Conservation (phyloP, 2,329 filamentous ascomycete genomes). For the Aspergillus glaucus region DNA sequence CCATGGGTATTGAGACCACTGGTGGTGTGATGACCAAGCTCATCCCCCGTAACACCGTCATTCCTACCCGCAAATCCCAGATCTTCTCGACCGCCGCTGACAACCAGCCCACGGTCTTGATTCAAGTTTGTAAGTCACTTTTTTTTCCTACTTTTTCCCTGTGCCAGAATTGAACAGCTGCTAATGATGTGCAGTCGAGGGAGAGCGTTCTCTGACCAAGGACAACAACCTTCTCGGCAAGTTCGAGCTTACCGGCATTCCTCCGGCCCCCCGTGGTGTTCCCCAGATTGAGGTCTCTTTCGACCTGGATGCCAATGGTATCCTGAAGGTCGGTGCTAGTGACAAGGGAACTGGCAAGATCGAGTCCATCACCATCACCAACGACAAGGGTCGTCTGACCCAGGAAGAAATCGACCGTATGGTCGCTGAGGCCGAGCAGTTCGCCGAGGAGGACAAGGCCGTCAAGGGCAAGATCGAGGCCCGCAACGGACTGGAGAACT, state of each 20-base stretch:
- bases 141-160: neutral
- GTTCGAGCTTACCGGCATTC: constrained; percentile 95
- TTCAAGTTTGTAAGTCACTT: constrained; percentile 65
- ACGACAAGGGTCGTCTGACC: constrained; percentile 96
- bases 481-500: constrained; percentile 96
- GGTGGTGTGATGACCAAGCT: constrained; percentile 97
- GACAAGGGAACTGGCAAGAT: constrained; percentile 98
- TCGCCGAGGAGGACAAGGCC: constrained; percentile 98
- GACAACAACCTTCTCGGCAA: constrained; percentile 97
- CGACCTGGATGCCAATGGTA: constrained; percentile 96
- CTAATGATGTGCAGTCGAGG: constrained; percentile 53
- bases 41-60: constrained; percentile 88
- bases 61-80: constrained; percentile 94
- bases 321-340: constrained; percentile 89
- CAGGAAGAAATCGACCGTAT: constrained; percentile 98
- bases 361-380: constrained; percentile 97
- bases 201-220: constrained; percentile 89
- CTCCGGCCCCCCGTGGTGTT: constrained; percentile 88
- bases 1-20: constrained; percentile 94
- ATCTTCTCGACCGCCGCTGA: constrained; percentile 96
- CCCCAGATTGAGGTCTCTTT: constrained; percentile 98
- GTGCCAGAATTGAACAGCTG: neutral
- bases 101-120: constrained; percentile 91
- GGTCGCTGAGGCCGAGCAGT: constrained; percentile 97
- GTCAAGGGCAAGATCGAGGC: constrained; percentile 95